These are phyloP conservation scores for Funneliformis geosporum DNA, from an alignment of 192 early-diverging fungal species.

Conservation along the genomic window DNA sequence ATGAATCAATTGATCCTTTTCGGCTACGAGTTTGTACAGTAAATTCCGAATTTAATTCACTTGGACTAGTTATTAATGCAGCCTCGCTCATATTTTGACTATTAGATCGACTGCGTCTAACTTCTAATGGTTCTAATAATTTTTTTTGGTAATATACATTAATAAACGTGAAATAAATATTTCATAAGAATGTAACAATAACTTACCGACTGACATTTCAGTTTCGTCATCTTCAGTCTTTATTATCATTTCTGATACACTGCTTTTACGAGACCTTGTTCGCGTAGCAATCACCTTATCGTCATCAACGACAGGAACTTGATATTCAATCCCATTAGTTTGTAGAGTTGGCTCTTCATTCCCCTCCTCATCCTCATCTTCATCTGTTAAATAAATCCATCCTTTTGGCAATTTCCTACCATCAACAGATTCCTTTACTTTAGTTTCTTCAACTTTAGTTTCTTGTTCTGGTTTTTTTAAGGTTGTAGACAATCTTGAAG, in stretches of 20 bases:
- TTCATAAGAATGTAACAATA: background rate
- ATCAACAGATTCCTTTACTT: conserved; percentile 18
- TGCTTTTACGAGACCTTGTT: conserved; percentile 15
- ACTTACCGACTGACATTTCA: background rate
- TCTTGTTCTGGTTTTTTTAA: conserved; percentile 32
- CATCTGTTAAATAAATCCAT: conserved; percentile 50
- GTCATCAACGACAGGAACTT: background rate
- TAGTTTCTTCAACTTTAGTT: conserved; percentile 39
- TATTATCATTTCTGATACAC: background rate
- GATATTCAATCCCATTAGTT: background rate
- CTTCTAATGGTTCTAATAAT: background rate
- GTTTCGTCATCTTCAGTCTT: background rate
- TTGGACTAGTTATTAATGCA: background rate
- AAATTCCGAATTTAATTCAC: background rate
- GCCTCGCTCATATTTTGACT: background rate
- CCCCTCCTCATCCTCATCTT: conserved; percentile 40
- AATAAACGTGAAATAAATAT: background rate
- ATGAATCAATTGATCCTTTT: background rate
- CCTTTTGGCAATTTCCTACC: conserved; percentile 47
- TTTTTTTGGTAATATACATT: background rate
- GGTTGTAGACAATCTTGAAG: conserved; percentile 33
- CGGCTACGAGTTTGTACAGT: conserved; percentile 2
- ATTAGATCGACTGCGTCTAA: background rate
- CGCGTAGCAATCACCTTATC: background rate
- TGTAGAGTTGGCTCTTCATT: background rate